phyloP scores from a whole-genome alignment of 2,329 filamentous ascomycete genomes.

The Epichloe bromicola region DNA sequence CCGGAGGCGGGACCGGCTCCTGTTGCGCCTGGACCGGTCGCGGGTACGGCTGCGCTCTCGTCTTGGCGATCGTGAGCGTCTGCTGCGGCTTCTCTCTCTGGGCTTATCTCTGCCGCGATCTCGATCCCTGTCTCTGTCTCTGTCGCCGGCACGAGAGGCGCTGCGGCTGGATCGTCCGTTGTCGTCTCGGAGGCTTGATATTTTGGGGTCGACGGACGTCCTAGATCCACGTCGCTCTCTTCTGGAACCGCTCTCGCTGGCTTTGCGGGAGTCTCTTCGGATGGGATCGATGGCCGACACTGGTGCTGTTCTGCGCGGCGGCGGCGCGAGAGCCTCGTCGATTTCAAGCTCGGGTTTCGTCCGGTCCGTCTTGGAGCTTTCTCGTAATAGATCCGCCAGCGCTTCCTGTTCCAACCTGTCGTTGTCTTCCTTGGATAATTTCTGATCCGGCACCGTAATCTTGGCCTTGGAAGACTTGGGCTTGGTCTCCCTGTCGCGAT shows the following conservation, averaged over 20 bases:
- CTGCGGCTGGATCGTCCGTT: slow-evolving; percentile 19
- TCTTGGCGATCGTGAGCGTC: slow-evolving; percentile 26
- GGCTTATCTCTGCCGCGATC: slow-evolving; percentile 8
- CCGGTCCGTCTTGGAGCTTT: slow-evolving; percentile 37
- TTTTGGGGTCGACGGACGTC: slow-evolving; percentile 16
- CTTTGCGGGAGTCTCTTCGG: slow-evolving; percentile 29
- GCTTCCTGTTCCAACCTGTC: slow-evolving; percentile 45
- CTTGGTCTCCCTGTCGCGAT: slow-evolving; percentile 19
- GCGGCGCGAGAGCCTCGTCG: slow-evolving; percentile 41
- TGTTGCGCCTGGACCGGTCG: slow-evolving; percentile 20
- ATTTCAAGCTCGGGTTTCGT: slow-evolving; percentile 43
- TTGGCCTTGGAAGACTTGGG: slow-evolving; percentile 20
- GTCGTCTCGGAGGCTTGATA: slow-evolving; percentile 15
- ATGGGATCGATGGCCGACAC: slow-evolving; percentile 48
- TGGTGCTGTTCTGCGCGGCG: slow-evolving; percentile 37
- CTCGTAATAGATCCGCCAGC: slow-evolving; percentile 43
- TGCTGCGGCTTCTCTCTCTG: slow-evolving; percentile 19
- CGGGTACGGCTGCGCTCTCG: slow-evolving; percentile 22
- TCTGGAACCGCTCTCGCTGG: slow-evolving; percentile 18
- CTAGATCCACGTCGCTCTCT: slow-evolving; percentile 19
- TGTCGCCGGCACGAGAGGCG: slow-evolving; percentile 13
- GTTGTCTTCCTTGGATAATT: slow-evolving; percentile 44
- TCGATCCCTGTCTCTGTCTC: neutral
- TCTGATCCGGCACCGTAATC: slow-evolving; percentile 29
- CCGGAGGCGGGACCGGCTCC: slow-evolving; percentile 22